phyloP scores from a whole-genome alignment of 1,139 yeast species.

The Candida dubliniensis region DNA sequence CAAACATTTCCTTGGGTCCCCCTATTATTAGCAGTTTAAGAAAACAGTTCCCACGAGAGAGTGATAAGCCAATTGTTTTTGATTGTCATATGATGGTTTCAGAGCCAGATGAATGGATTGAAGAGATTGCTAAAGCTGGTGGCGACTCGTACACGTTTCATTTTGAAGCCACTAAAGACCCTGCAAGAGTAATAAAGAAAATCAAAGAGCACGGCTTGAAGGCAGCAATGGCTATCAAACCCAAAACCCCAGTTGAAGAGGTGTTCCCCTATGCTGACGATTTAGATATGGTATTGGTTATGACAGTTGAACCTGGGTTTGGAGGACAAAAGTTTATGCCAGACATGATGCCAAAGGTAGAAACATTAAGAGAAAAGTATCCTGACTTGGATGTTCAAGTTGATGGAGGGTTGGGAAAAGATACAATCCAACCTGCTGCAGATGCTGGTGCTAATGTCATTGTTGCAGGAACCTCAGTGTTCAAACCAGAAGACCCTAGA shows the following conservation, averaged over 20 bases:
- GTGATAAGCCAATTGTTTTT: constrained; percentile 61
- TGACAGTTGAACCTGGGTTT: constrained; percentile 99
- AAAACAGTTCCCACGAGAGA: constrained; percentile 63
- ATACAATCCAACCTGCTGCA: constrained; percentile 81
- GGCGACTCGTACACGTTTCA: constrained; percentile 97
- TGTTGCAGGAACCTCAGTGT: constrained; percentile 96
- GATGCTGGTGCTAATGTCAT: constrained; percentile 96
- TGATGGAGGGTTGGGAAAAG: constrained; percentile 93
- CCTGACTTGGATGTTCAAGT: constrained; percentile 89
- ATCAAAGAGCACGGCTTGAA: constrained; percentile 82
- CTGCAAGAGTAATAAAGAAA: constrained; percentile 67
- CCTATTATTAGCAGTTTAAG: constrained; percentile 84
- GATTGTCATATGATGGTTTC: constrained; percentile 99
- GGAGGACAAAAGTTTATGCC: constrained; percentile 98
- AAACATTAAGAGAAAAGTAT: constrained; percentile 64
- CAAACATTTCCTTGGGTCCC: constrained; percentile 91
- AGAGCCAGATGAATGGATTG: constrained; percentile 94
- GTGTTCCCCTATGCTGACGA: constrained; percentile 72
- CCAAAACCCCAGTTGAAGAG: constrained; percentile 87
- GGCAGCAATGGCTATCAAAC: constrained; percentile 94
- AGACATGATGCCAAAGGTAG: constrained; percentile 95
- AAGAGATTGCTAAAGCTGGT: constrained; percentile 89
- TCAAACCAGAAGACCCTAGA: constrained; percentile 75
- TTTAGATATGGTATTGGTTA: constrained; percentile 89
- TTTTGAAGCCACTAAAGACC: constrained; percentile 87